phyloP scores from a whole-genome alignment of 306 rosid species.

The Ormosia emarginata region DNA sequence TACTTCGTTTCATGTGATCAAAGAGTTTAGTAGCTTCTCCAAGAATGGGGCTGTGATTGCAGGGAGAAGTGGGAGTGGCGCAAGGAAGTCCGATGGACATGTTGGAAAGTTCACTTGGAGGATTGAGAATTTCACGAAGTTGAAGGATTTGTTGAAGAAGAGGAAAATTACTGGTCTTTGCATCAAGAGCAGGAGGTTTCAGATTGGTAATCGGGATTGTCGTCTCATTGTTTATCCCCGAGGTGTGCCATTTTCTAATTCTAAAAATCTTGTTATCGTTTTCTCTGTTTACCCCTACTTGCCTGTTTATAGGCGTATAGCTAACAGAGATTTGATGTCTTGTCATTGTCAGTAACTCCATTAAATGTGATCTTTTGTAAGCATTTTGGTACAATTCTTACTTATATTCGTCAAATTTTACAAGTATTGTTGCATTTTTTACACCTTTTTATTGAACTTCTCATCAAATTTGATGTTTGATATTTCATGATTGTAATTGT shows the following conservation, averaged over 20 bases:
- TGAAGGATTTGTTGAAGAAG: constrained; percentile 94
- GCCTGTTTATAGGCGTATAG: constrained; percentile 18
- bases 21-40: constrained; percentile 83
- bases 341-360: background rate
- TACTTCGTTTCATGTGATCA: constrained; percentile 92
- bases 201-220: constrained; percentile 92
- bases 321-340: constrained; percentile 12
- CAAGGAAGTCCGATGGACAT: constrained; percentile 89
- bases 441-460: constrained; percentile 16
- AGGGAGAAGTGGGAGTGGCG: constrained; percentile 74
- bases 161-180: constrained; percentile 96
- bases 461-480: constrained; percentile 27
- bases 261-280: background rate
- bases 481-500: constrained; percentile 22
- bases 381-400: constrained; percentile 32
- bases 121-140: constrained; percentile 86
- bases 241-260: constrained; percentile 54
- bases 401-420: constrained; percentile 6
- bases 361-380: constrained; percentile 28
- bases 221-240: constrained; percentile 98
- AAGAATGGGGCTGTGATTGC: constrained; percentile 75
- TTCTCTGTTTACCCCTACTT: background rate
- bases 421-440: constrained; percentile 10
- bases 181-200: constrained; percentile 96
- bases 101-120: constrained; percentile 95